Evolutionary conservation across 2,329 filamentous ascomycete genomes (phyloP).

Genomic region (Beauveria varroae): DNA sequence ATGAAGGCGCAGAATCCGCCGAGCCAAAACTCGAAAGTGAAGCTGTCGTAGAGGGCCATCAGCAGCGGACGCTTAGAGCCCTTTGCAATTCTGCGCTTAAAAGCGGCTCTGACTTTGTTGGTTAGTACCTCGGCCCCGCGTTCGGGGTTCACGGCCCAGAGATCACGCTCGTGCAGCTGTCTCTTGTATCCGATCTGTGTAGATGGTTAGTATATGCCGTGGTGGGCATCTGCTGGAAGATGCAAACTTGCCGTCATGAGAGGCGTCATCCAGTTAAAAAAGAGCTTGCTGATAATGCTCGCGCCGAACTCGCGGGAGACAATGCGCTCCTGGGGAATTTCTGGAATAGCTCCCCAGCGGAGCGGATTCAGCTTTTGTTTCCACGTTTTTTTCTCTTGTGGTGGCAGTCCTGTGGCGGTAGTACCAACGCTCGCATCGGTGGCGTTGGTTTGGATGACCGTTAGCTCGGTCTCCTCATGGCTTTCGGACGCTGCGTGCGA

Average conservation of each 20-base stretch:
- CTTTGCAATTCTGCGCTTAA: constrained; percentile 57
- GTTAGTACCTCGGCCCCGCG: constrained; percentile 66
- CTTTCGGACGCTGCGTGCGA: constrained; percentile 13
- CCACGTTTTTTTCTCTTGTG: constrained; percentile 48
- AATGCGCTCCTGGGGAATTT: constrained; percentile 44
- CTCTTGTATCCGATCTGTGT: constrained; percentile 73
- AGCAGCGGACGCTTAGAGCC: constrained; percentile 68
- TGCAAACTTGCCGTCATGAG: constrained; percentile 62
- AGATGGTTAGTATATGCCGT: background rate
- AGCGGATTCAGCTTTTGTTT: constrained; percentile 55
- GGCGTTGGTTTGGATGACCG: constrained; percentile 40
- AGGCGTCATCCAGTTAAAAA: constrained; percentile 86
- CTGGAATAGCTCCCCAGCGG: constrained; percentile 49
- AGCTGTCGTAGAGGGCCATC: constrained; percentile 79
- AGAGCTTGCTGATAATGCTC: constrained; percentile 64
- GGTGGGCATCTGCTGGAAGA: constrained; percentile 1
- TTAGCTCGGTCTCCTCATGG: constrained; percentile 15
- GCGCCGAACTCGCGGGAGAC: constrained; percentile 66
- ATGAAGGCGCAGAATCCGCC: constrained; percentile 71
- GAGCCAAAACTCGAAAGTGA: constrained; percentile 75
- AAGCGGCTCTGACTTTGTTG: constrained; percentile 56
- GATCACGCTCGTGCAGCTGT: constrained; percentile 72
- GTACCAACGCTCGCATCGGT: constrained; percentile 45
- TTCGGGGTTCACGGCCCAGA: constrained; percentile 82
- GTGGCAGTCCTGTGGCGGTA: constrained; percentile 25